Percentiles rank a stretch among this genome's conserved stretches.
These are phyloP conservation scores for Trypanosomatidae sp. DNA, from an alignment of 208 protist species.

Conservation along the genomic window DNA sequence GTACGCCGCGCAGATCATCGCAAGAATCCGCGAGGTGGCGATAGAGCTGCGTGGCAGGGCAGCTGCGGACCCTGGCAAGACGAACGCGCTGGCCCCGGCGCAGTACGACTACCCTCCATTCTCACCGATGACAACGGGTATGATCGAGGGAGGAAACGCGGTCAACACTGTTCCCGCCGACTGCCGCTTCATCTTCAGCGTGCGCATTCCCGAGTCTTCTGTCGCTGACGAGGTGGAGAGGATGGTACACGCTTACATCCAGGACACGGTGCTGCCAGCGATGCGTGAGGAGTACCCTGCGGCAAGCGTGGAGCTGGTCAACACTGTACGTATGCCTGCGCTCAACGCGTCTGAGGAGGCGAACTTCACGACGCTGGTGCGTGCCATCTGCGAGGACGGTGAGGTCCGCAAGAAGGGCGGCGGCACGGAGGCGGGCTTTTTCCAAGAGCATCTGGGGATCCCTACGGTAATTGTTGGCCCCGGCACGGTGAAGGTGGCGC, in stretches of 20 bases:
- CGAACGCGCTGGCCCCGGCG: too few species aligned
- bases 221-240: too few species aligned
- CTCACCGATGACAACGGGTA: slow-evolving; percentile 26
- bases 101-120: slow-evolving; percentile 24
- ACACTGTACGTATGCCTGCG: slow-evolving; percentile 5
- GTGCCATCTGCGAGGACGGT: neutral
- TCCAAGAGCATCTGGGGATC: slow-evolving; percentile 37
- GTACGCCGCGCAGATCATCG: slow-evolving; percentile 36
- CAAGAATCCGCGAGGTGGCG: slow-evolving; percentile 28
- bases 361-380: slow-evolving; percentile 30
- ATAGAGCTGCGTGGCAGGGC: slow-evolving; percentile 24
- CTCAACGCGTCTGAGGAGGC: slow-evolving; percentile 30
- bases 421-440: slow-evolving; percentile 45
- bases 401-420: slow-evolving; percentile 20
- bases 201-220: slow-evolving; percentile 24
- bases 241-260: too few species aligned
- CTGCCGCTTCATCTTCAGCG: slow-evolving; percentile 41
- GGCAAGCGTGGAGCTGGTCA: slow-evolving; percentile 19
- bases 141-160: slow-evolving; percentile 47
- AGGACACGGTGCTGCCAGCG: slow-evolving; percentile 18
- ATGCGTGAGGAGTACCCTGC: slow-evolving; percentile 35
- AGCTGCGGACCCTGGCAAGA: too few species aligned
- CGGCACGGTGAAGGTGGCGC: slow-evolving; percentile 22
- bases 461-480: slow-evolving; percentile 39
- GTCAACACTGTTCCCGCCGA: slow-evolving; percentile 44